Evolutionary conservation across 768 basidiomycete genomes (phyloP).

Genomic region (Coprinopsis strossmayeri): DNA sequence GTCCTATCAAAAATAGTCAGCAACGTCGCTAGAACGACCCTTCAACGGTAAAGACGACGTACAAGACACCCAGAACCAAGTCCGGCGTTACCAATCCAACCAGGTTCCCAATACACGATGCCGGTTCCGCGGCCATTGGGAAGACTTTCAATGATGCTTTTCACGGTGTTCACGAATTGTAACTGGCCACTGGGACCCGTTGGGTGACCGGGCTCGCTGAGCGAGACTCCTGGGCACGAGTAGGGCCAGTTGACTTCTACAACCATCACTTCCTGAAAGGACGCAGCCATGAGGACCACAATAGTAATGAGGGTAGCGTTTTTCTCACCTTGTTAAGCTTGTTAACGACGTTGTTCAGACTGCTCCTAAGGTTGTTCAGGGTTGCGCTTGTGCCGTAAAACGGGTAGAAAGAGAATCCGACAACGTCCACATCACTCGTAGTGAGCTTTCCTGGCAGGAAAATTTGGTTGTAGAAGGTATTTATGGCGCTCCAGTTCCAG

Average conservation of each 20-base stretch:
- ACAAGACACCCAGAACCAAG: constrained; percentile 37
- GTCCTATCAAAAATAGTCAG: not conserved
- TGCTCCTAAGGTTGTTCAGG: constrained; percentile 38
- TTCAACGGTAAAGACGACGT: no score
- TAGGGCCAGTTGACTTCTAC: constrained; percentile 64
- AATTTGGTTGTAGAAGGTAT: constrained; percentile 44
- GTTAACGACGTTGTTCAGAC: constrained; percentile 43
- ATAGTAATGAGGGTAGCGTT: not conserved
- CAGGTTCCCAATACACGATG: constrained; percentile 63
- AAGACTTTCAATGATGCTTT: constrained; percentile 35
- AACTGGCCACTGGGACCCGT: constrained; percentile 46
- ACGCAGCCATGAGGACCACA: not conserved
- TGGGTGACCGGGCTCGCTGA: constrained; percentile 42
- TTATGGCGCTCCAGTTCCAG: constrained; percentile 41
- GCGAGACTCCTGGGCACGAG: constrained; percentile 33
- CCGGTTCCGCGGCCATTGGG: constrained; percentile 44
- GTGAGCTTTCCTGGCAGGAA: constrained; percentile 48
- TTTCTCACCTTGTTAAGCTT: constrained; percentile 39
- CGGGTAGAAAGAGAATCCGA: constrained; percentile 63
- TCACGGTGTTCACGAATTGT: constrained; percentile 46
- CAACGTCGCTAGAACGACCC: no score
- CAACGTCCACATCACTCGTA: constrained; percentile 44
- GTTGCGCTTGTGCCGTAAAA: constrained; percentile 59
- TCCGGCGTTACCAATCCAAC: constrained; percentile 52
- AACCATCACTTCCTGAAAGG: constrained; percentile 42